Evolutionary conservation across 1,284 basidiomycete species (phyloP), one percentile per base, ranked within the genome.

Genomic region (Malassezia cuniculi): DNA sequence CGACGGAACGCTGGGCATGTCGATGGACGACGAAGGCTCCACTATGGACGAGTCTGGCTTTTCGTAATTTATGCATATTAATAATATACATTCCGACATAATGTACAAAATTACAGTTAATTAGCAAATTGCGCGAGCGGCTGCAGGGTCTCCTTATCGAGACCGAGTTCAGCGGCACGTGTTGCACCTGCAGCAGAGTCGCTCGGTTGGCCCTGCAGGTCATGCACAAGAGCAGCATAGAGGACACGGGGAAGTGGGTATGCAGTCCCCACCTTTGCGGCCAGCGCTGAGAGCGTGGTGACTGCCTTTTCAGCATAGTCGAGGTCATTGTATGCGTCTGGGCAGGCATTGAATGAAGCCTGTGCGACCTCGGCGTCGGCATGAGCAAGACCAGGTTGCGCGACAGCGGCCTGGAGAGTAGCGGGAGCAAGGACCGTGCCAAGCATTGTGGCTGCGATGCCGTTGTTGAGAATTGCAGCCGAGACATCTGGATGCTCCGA

Each of bases 281-380:
- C 63, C n/a, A 68, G 60, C 10, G 53, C 47, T 25, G 53, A 8
- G 9, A 75, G 68, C 34, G 69, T 79, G 72, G 77, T 73, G 12
- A 82, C 59, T 0, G 79, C 71, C 63, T 86, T 86, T 69, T 89
- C 85, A 59, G 81, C 78, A 45, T 81, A 82, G 55, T 89, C 83
- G 4, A 70, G 58, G 66, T 93, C 87, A 6, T 71, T 71, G 16
- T 76, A 76, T 21, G 29, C 69, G 66, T 60, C 51, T 8, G 38
- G 4, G 53, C 82, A 80, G 5, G 81, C 84, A 50, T 83, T 78
- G 3, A 71, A 71, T n/a, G n/a, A n/a, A n/a, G n/a, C n/a, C n/a
- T n/a, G n/a, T n/a, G n/a, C n/a, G n/a, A n/a, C 0, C 80, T 81
- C 36, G 76, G 72, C 3, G 80, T 20, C 54, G 35, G 27, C 50